Evolutionary conservation across 2,329 filamentous ascomycete genomes (phyloP).

Genomic region (Sporothrix humicola): DNA sequence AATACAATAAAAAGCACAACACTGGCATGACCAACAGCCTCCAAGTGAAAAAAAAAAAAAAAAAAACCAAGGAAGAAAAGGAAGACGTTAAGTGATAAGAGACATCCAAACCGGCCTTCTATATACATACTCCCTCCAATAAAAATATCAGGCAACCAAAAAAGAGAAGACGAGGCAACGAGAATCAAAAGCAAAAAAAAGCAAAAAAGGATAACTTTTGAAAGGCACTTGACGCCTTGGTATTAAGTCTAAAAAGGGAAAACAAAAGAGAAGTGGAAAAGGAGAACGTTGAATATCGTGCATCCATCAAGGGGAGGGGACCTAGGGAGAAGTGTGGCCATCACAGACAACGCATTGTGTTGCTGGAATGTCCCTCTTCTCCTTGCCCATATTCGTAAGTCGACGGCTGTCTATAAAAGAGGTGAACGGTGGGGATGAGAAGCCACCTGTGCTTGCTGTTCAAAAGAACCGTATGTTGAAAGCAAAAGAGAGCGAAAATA

Average conservation of each 20-base stretch:
- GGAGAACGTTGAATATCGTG: slow-evolving; percentile 13
- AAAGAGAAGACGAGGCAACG: neutral
- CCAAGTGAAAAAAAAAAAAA: neutral
- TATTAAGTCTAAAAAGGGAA: slow-evolving; percentile 18
- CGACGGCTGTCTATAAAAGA: slow-evolving; percentile 20
- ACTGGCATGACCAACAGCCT: slow-evolving; percentile 5
- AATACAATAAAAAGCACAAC: neutral
- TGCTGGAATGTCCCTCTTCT: neutral
- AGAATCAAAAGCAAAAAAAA: neutral
- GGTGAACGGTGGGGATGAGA: neutral
- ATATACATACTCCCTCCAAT: slow-evolving; percentile 30
- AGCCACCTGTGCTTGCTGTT: slow-evolving; percentile 13
- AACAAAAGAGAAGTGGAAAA: slow-evolving; percentile 1
- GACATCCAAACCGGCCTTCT: slow-evolving; percentile 20
- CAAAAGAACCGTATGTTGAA: neutral
- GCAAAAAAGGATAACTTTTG: slow-evolving; percentile 9
- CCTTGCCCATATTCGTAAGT: neutral
- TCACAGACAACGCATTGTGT: no score
- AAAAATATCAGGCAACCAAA: neutral
- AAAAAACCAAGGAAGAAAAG: neutral
- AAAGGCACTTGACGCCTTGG: slow-evolving; percentile 28
- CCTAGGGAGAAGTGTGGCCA: neutral
- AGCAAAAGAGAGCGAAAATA: neutral
- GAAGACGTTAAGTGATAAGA: neutral
- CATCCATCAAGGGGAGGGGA: slow-evolving; percentile 4